Evolutionary conservation across 1,284 basidiomycete species (phyloP).

Genomic region (Cryptococcus sp.): DNA sequence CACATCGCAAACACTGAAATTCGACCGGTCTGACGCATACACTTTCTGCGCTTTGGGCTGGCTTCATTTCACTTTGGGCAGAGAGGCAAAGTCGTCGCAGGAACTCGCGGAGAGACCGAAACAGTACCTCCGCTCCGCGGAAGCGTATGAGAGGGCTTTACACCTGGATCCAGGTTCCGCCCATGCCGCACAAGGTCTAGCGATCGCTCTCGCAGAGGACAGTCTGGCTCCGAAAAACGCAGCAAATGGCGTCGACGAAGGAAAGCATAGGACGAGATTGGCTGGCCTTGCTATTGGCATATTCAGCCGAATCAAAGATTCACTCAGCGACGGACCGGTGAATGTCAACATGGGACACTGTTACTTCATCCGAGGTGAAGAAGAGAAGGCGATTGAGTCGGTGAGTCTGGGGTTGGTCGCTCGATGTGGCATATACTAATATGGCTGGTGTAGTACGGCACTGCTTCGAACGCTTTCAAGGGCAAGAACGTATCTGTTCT

Average conservation of each 20-base stretch:
- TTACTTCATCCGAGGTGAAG: constrained; percentile 85
- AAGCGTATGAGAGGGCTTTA: constrained; percentile 87
- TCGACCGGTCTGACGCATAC: constrained; percentile 83
- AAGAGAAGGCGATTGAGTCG: constrained; percentile 88
- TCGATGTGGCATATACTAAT: constrained; percentile 11
- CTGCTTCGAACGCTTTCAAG: constrained; percentile 71
- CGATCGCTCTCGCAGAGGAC: constrained; percentile 88
- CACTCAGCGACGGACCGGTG: constrained; percentile 77
- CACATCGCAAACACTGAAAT: constrained; percentile 77
- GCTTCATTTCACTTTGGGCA: constrained; percentile 77
- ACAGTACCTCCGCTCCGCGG: constrained; percentile 76
- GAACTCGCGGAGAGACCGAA: constrained; percentile 72
- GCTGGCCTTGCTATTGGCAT: constrained; percentile 81
- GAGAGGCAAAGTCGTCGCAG: constrained; percentile 57
- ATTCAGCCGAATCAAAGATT: constrained; percentile 85
- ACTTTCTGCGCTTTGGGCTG: constrained; percentile 83
- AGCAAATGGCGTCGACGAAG: constrained; percentile 59
- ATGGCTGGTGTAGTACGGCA: constrained; percentile 69
- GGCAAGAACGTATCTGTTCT: constrained; percentile 71
- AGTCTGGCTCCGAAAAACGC: constrained; percentile 60
- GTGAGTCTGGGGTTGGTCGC: constrained; percentile 59
- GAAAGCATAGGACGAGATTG: constrained; percentile 62
- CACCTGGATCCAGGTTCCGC: constrained; percentile 78
- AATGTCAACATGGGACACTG: constrained; percentile 95
- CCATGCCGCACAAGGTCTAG: constrained; percentile 87